Evolutionary conservation across 2,329 filamentous ascomycete genomes (phyloP).

Genomic region (Aureobasidium sp.): DNA sequence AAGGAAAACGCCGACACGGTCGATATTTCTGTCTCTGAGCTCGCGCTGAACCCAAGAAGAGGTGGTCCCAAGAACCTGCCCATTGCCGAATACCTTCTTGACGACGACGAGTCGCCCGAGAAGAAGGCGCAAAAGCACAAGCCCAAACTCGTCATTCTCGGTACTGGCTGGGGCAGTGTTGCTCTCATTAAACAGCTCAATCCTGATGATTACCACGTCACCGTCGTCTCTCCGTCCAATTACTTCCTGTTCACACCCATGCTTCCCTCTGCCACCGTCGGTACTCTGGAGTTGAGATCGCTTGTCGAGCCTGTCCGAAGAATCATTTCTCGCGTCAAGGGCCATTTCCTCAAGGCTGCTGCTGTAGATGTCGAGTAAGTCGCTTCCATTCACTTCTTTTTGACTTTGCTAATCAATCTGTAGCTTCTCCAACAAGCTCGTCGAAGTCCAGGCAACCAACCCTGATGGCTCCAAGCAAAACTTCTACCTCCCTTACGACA

Average conservation of each 20-base stretch:
- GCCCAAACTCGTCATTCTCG: slow-evolving; percentile 91
- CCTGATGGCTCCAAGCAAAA: slow-evolving; percentile 74
- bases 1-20: slow-evolving; percentile 69
- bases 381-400: no score
- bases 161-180: slow-evolving; percentile 96
- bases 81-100: slow-evolving; percentile 87
- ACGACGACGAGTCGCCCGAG: slow-evolving; percentile 83
- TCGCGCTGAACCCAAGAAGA: slow-evolving; percentile 81
- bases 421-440: slow-evolving; percentile 83
- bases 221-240: slow-evolving; percentile 93
- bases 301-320: slow-evolving; percentile 93
- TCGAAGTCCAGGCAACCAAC: slow-evolving; percentile 84
- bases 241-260: slow-evolving; percentile 99
- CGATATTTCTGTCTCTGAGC: slow-evolving; percentile 86
- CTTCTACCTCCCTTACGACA: slow-evolving; percentile 98
- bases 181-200: slow-evolving; percentile 91
- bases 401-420: neutral
- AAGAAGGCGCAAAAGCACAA: slow-evolving; percentile 83
- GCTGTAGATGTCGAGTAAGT: slow-evolving; percentile 81
- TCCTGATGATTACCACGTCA: slow-evolving; percentile 94
- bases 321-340: slow-evolving; percentile 79
- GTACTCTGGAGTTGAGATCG: slow-evolving; percentile 90
- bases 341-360: slow-evolving; percentile 89
- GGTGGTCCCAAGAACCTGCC: slow-evolving; percentile 97
- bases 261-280: slow-evolving; percentile 96